phyloP scores from a whole-genome alignment of 73 alveolate species.

The Breviolum minutum region DNA sequence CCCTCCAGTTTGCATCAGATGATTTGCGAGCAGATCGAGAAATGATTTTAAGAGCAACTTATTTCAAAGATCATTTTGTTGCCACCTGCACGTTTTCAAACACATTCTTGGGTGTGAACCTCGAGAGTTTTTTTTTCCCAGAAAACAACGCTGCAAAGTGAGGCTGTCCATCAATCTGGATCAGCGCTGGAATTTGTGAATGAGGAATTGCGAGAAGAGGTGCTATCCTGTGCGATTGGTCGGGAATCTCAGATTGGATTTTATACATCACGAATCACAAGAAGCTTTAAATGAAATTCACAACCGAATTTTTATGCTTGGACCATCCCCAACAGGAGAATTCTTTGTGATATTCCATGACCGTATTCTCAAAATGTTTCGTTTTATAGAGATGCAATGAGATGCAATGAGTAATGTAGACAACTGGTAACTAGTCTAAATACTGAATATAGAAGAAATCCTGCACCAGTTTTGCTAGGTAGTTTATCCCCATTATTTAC shows the following conservation, averaged over 20 bases:
- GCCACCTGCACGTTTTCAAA: background rate
- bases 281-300: too few relatives aligned
- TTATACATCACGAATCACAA: background rate
- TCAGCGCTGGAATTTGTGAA: slow-evolving; percentile 50
- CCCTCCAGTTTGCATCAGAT: slow-evolving; percentile 81
- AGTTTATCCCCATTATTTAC: too few relatives aligned
- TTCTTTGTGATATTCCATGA: too few relatives aligned
- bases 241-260: background rate
- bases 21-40: slow-evolving; percentile 63
- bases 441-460: too few relatives aligned
- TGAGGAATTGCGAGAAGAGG: slow-evolving; percentile 34
- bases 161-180: slow-evolving; percentile 78
- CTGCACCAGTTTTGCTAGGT: too few relatives aligned
- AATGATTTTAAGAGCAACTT: slow-evolving; percentile 7
- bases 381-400: too few relatives aligned
- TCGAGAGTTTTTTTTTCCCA: background rate
- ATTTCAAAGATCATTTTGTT: background rate
- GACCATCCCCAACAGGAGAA: too few relatives aligned
- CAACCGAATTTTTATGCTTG: too few relatives aligned
- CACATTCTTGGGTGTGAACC: background rate
- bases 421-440: too few relatives aligned
- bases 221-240: slow-evolving; percentile 7
- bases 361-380: too few relatives aligned
- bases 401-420: too few relatives aligned
- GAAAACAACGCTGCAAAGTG: background rate